Conservation (phyloP, 1,284 basidiomycete genomes). For the Sporisorium scitamineum region DNA sequence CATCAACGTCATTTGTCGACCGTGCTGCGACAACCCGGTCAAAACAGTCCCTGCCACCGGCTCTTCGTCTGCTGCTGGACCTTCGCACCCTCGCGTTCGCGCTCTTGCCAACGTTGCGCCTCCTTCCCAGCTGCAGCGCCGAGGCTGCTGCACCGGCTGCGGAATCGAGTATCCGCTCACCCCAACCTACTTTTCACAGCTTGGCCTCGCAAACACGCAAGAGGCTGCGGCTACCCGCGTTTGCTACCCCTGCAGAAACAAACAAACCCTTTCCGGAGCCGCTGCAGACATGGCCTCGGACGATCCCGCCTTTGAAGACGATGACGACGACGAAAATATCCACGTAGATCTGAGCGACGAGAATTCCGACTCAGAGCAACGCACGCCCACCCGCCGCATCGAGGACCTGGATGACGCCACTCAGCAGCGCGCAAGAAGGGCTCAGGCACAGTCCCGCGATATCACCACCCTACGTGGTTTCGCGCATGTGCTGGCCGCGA, state of each 20-base stretch:
- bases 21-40: slow-evolving; percentile 8
- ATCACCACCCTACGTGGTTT: not conserved
- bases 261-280: not conserved
- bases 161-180: slow-evolving; percentile 22
- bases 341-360: not conserved
- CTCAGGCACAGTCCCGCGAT: not conserved
- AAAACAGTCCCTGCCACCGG: not conserved
- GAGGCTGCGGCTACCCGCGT: not conserved
- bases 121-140: not conserved
- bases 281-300: not conserved
- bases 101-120: not conserved
- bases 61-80: not conserved
- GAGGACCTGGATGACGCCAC: not conserved
- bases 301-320: not conserved
- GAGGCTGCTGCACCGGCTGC: slow-evolving; percentile 9
- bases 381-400: not conserved
- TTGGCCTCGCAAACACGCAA: no score
- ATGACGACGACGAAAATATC: not conserved
- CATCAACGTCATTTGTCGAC: slow-evolving; percentile 13
- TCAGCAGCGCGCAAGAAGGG: not conserved
- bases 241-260: slow-evolving; percentile 12
- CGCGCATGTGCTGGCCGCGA: not conserved
- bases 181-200: not conserved
- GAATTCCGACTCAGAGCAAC: not conserved
- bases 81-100: not conserved